Base-by-base conservation (phyloP, 163 green algal species). In the Scenedesmus sp. region DNA sequence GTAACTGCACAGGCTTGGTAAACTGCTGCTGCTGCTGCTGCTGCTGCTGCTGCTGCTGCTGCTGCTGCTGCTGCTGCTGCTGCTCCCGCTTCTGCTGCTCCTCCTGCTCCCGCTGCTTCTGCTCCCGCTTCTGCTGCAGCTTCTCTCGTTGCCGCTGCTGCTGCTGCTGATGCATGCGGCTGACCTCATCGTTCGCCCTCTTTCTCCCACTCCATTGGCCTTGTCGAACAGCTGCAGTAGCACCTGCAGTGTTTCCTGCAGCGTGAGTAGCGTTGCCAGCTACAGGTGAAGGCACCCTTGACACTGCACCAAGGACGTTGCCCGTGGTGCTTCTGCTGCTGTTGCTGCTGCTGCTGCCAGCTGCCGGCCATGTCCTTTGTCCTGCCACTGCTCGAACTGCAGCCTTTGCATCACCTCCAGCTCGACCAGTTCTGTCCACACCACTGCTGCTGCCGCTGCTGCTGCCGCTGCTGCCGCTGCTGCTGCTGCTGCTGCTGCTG, bases 321-420 rank as follows among this genome's bases (percentile, higher is more conserved):
- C 51, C 7, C 37, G n/a, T 22, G 51, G n/a, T 42, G 22, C 43
- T 43, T 18, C 43, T 42, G 79, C 79, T 68, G 43, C 79, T 85
- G 79, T 43, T 85, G 79, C 79, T 68, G 43, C 76, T 83, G 33
- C 76, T 51, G 22, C 79, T 85, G 79, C 42, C 30, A 18, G 33
- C 4, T n/a, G 13, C 37, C 13, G 33, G 43, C 43, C 43, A 1
- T 68, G 12, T 22, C 10, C 22, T 6, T 35, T 65, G 42, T 16
- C 5, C 26, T 61, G 79, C n/a, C n/a, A 15, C 42, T 59, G 22
- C 79, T 3, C n/a, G n/a, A 59, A 22, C 49, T 46, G 30, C 30
- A 72, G 81, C 81, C 2, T 3, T 0, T 49, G 42, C 46, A 72
- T 76, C 24, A 26, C 53, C 24, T 22, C 53, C 16, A 26, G 10